These are phyloP conservation scores for Fonsecaea monophora DNA, from an alignment of 2,329 filamentous ascomycete species.

Conservation along the genomic window DNA sequence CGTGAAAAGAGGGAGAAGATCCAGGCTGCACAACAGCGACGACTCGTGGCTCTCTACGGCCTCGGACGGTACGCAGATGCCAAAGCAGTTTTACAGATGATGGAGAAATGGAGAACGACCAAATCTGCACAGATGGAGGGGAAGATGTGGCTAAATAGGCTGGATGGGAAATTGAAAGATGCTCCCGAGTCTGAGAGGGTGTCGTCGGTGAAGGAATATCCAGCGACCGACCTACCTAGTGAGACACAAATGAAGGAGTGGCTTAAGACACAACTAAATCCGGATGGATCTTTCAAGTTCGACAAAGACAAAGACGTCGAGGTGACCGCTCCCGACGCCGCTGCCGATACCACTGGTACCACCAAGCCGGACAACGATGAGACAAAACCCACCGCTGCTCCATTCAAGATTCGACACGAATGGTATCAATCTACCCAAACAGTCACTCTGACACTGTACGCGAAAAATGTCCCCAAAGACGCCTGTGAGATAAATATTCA, in stretches of 20 bases:
- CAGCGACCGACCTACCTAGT: slow-evolving; percentile 54
- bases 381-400: slow-evolving; percentile 48
- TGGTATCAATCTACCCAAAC: slow-evolving; percentile 71
- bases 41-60: slow-evolving; percentile 75
- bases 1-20: slow-evolving; percentile 79
- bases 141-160: slow-evolving; percentile 65
- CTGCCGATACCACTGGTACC: slow-evolving; percentile 9
- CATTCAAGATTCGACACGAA: slow-evolving; percentile 69
- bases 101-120: slow-evolving; percentile 59
- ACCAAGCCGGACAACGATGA: neutral
- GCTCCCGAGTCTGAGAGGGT: slow-evolving; percentile 57
- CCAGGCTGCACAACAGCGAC: slow-evolving; percentile 79
- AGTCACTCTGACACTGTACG: slow-evolving; percentile 69
- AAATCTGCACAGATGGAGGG: slow-evolving; percentile 36
- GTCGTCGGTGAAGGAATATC: slow-evolving; percentile 60
- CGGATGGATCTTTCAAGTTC: slow-evolving; percentile 34
- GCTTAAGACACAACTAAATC: slow-evolving; percentile 44
- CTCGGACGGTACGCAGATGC: slow-evolving; percentile 77
- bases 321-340: slow-evolving; percentile 3
- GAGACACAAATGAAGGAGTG: slow-evolving; percentile 48
- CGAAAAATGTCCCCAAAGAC: slow-evolving; percentile 61
- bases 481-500: slow-evolving; percentile 36
- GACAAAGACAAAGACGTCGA: neutral
- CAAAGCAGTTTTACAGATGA: slow-evolving; percentile 69
- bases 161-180: slow-evolving; percentile 58